phyloP scores from a whole-genome alignment of 2,329 filamentous ascomycete species.

The Hymenotorrendiella dingleyae region DNA sequence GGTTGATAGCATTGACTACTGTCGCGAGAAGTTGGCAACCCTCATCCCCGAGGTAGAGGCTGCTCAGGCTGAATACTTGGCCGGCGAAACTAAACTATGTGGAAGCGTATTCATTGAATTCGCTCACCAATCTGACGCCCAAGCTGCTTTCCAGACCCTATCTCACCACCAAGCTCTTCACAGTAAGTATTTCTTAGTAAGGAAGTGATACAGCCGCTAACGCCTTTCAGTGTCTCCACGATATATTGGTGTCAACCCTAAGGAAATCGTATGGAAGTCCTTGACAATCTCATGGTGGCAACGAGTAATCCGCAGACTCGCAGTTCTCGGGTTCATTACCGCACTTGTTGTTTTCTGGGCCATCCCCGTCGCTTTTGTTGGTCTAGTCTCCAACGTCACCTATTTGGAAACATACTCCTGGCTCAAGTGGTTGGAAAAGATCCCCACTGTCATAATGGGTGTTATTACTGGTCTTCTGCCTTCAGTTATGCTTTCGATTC shows the following conservation, averaged over 20 bases:
- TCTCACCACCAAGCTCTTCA: slow-evolving; percentile 82
- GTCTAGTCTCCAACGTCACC: slow-evolving; percentile 77
- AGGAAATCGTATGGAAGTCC: slow-evolving; percentile 83
- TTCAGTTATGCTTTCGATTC: slow-evolving; percentile 67
- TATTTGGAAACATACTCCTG: slow-evolving; percentile 61
- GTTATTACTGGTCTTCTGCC: slow-evolving; percentile 82
- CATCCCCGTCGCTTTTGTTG: slow-evolving; percentile 70
- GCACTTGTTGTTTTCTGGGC: slow-evolving; percentile 85
- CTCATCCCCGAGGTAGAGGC: slow-evolving; percentile 67
- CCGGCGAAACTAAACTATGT: slow-evolving; percentile 53
- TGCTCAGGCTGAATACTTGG: slow-evolving; percentile 60
- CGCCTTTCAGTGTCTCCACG: slow-evolving; percentile 59
- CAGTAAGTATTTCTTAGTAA: slow-evolving; percentile 32
- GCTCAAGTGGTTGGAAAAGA: slow-evolving; percentile 65
- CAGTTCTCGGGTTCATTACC: slow-evolving; percentile 64
- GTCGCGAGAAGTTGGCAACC: slow-evolving; percentile 68
- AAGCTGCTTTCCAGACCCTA: slow-evolving; percentile 79
- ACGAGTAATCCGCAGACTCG: slow-evolving; percentile 64
- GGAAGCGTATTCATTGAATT: slow-evolving; percentile 87
- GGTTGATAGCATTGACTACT: slow-evolving; percentile 92
- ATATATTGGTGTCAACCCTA: slow-evolving; percentile 74
- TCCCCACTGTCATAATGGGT: slow-evolving; percentile 69
- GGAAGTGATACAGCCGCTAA: background rate
- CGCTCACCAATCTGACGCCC: slow-evolving; percentile 71
- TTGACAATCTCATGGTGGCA: slow-evolving; percentile 84